Evolutionary conservation across 2,329 filamentous ascomycete species (phyloP), one percentile per base, ranked within the genome.

Genomic region (Phoma sp.): DNA sequence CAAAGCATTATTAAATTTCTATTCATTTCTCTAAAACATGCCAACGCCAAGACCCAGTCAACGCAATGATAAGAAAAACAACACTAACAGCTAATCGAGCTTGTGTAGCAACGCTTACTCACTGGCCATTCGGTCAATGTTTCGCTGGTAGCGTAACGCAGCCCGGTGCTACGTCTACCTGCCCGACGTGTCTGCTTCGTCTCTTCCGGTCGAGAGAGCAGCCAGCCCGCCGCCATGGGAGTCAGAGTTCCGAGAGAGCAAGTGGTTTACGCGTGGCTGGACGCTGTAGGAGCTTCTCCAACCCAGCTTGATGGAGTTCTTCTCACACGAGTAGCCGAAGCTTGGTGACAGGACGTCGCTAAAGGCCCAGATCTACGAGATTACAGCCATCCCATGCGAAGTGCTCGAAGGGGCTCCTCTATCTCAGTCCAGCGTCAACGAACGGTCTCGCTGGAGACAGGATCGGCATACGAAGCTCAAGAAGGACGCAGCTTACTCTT

Each of bases 51-150:
- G 24, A 25, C 7, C 24, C 7, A 25, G 24, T 4, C 24, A 25
- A 25, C 24, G 24, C 24, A 7, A 7, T 25, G 7, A 7, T 4
- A 40, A 40, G 37, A 2, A 19, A 24, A 24, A 40, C 37, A 40
- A 24, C 6, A 10, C 29, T 32, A 15, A 40, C n/a, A n/a, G n/a
- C n/a, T n/a, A n/a, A n/a, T n/a, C n/a, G n/a, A n/a, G n/a, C n/a
- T n/a, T n/a, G n/a, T n/a, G n/a, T n/a, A n/a, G n/a, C n/a, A n/a
- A n/a, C n/a, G n/a, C n/a, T 6, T 51, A 54, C 8, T 40, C 39
- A 2, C 46, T 55, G 19, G 52, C 57, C 2, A 61, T 61, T 27
- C 53, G 55, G 32, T 58, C 58, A 29, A 63, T 63, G 60, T 63
- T 43, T 19, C 25, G 40, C 40, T 43, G 25, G 40, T 43, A 43